Evolutionary conservation across 2,329 filamentous ascomycete genomes (phyloP).

Genomic region (Diaporthe sp.): DNA sequence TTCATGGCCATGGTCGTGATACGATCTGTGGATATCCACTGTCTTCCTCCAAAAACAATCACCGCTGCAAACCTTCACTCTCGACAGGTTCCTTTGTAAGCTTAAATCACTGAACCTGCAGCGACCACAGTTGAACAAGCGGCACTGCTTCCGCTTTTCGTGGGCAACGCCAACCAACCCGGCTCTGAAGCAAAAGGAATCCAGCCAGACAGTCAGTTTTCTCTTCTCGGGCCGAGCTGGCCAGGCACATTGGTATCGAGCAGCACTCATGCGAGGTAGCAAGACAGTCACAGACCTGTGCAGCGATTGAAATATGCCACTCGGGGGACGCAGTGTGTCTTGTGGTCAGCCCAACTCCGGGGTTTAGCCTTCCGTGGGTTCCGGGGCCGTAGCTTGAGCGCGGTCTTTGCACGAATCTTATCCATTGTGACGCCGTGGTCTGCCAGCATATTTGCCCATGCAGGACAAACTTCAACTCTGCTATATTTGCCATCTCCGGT

Average conservation of each 20-base stretch:
- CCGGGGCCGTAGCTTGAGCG: background rate
- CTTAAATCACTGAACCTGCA: background rate
- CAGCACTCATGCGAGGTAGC: background rate
- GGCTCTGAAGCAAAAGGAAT: background rate
- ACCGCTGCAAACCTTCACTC: background rate
- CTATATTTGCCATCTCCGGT: background rate
- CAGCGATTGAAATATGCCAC: background rate
- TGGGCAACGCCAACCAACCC: background rate
- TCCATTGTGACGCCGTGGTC: background rate
- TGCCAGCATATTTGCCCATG: background rate
- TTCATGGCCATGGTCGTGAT: background rate
- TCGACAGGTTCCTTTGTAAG: background rate
- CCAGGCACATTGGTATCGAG: background rate
- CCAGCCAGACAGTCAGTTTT: background rate
- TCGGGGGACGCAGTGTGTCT: background rate
- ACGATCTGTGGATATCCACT: background rate
- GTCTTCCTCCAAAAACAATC: background rate
- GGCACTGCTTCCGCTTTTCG: background rate
- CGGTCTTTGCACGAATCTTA: constrained; percentile 12
- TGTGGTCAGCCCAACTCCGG: background rate
- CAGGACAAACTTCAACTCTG: background rate
- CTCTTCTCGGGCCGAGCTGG: background rate
- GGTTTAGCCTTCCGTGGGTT: background rate
- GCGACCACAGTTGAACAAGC: background rate
- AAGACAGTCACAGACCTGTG: background rate